Base-by-base conservation (phyloP, 148 eudicot species). In the Amaranthus palmeri region DNA sequence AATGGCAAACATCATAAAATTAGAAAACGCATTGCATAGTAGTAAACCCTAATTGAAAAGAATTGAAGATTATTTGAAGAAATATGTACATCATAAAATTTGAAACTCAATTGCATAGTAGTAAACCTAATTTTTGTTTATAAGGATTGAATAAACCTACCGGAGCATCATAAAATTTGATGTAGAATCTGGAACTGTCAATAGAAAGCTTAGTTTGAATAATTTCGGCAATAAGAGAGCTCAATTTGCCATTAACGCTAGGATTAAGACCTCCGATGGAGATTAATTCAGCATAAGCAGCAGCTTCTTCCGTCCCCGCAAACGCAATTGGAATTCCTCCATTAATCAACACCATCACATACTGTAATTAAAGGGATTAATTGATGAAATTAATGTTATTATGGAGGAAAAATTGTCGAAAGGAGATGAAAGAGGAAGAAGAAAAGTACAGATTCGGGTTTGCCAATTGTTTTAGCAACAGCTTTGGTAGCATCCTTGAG, bases 401-500 rank as follows among this genome's bases (percentile, higher is more conserved):
- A 25, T 13, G 17, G 12, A 50, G 3, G 14, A 14, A 41, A 14
- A 5, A 8, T 25, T 52, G 43, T 0, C 11, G 52, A 25, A 36
- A 13, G 8, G 14, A 3, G 5, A 12, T 3, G 18, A 36, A 3
- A 49, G 25, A 50, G 53, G 44, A 10, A 63, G 59, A 46, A 62
- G 54, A 54, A 10, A 49, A 14, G 55, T 76, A 93, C 98, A 41
- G 96, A 89, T 73, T 95, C 96, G 9, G 99, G 99, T 65, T 95
- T 95, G 86, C 88, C 86, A 44, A 95, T 86, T 84, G 86, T 89
- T 67, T 95, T 92, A 44, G 97, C 85, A 67, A 95, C 85, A 10
- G 90, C 97, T 86, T 91, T 91, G 65, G 97, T 89, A 50, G 99
- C 99, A 74, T 95, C 99, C 81, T 80, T 95, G 70, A 95, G 97